phyloP scores from a whole-genome alignment of 805 yeast genomes.

The Metschnikowia proteae region DNA sequence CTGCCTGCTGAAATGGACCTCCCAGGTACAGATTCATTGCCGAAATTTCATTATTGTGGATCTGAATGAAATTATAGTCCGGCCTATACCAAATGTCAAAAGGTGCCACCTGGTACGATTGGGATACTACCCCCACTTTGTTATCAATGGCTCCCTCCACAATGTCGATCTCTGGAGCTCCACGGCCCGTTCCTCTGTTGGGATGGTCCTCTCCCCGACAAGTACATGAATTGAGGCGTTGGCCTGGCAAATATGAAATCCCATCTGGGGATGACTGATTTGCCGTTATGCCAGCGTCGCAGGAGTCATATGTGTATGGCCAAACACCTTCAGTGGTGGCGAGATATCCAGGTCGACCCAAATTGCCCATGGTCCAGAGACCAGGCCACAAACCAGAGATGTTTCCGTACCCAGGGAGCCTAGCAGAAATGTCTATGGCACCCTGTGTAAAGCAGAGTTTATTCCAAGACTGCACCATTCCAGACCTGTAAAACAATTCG shows the following conservation, averaged over 20 bases:
- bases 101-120: conserved; percentile 90
- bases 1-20: conserved; percentile 91
- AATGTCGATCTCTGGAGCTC: conserved; percentile 85
- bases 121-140: conserved; percentile 71
- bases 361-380: conserved; percentile 89
- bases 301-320: conserved; percentile 85
- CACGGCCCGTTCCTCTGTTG: conserved; percentile 81
- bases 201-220: conserved; percentile 87
- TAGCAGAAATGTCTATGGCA: conserved; percentile 66
- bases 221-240: conserved; percentile 69
- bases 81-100: conserved; percentile 93
- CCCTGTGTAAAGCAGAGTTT: conserved; percentile 88
- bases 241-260: conserved; percentile 82
- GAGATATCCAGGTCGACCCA: conserved; percentile 87
- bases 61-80: conserved; percentile 74
- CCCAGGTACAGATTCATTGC: conserved; percentile 86
- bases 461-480: conserved; percentile 92
- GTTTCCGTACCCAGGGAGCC: conserved; percentile 74
- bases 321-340: conserved; percentile 90
- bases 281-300: conserved; percentile 94
- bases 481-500: conserved; percentile 77
- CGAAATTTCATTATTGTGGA: conserved; percentile 66
- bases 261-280: conserved; percentile 92
- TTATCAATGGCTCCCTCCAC: conserved; percentile 76
- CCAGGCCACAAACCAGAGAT: conserved; percentile 94